Conservation (phyloP, 2,329 filamentous ascomycete genomes). For the Trichoderma harzianum region DNA sequence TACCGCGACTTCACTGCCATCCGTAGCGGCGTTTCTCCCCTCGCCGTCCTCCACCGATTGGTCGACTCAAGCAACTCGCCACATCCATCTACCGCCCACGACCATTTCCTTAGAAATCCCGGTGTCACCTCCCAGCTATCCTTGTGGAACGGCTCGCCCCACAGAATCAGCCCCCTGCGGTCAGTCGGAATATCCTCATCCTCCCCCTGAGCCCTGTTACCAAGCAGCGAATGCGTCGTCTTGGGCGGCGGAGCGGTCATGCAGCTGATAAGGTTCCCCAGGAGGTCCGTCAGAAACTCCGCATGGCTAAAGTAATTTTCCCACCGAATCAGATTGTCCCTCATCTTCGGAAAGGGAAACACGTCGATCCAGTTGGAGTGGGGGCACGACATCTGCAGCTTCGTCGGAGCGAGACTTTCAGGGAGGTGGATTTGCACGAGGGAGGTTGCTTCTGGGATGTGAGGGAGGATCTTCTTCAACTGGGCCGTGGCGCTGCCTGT, state of each 20-base stretch:
- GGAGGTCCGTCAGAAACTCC: conserved; percentile 23
- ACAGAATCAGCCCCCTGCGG: conserved; percentile 23
- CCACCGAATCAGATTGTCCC: conserved; percentile 39
- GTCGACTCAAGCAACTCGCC: conserved; percentile 22
- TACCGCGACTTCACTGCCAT: neutral
- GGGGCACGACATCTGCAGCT: conserved; percentile 36
- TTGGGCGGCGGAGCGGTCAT: neutral
- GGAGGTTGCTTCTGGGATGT: neutral
- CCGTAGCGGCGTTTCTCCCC: conserved; percentile 23
- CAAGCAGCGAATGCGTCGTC: neutral
- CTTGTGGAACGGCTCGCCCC: conserved; percentile 25
- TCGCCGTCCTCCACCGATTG: conserved; percentile 24
- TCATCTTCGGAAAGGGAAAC: conserved; percentile 36
- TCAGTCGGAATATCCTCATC: neutral
- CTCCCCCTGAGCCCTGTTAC: neutral
- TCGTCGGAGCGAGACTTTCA: conserved; percentile 34
- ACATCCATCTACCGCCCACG: conserved; percentile 24
- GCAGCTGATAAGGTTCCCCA: conserved; percentile 18
- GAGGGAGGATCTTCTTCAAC: neutral
- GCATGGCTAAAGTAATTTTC: conserved; percentile 38
- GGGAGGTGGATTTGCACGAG: neutral
- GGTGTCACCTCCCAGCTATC: conserved; percentile 27
- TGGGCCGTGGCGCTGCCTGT: neutral
- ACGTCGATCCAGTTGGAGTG: conserved; percentile 43
- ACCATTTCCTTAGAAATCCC: conserved; percentile 24